Evolutionary conservation across 2,329 filamentous ascomycete genomes (phyloP).

Genomic region (Teratosphaeria pseudoeucalypti): DNA sequence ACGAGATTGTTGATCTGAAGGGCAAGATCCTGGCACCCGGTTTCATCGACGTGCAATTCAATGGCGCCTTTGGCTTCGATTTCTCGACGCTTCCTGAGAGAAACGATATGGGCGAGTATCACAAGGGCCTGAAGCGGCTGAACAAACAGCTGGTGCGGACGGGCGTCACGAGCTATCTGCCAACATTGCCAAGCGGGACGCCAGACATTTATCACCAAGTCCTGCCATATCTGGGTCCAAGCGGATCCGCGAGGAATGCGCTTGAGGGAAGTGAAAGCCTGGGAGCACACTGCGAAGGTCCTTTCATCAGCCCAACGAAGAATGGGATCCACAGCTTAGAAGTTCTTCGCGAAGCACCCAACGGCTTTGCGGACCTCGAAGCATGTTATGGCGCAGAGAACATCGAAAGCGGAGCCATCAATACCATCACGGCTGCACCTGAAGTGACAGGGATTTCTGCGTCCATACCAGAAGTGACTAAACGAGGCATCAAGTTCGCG

Average conservation of each 20-base stretch:
- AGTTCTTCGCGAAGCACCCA: slow-evolving; percentile 54
- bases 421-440: slow-evolving; percentile 77
- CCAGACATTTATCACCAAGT: slow-evolving; percentile 75
- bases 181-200: slow-evolving; percentile 72
- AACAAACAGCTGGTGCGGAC: slow-evolving; percentile 64
- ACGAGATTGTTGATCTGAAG: slow-evolving; percentile 65
- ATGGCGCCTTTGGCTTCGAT: slow-evolving; percentile 87
- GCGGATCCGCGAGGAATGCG: slow-evolving; percentile 48
- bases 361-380: slow-evolving; percentile 55
- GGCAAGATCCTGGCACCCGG: slow-evolving; percentile 78
- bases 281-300: slow-evolving; percentile 83
- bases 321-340: slow-evolving; percentile 76
- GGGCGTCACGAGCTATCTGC: slow-evolving; percentile 79
- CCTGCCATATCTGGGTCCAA: slow-evolving; percentile 68
- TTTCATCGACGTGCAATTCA: slow-evolving; percentile 84
- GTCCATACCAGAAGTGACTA: slow-evolving; percentile 56
- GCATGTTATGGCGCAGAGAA: slow-evolving; percentile 64
- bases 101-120: slow-evolving; percentile 49
- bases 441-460: slow-evolving; percentile 56
- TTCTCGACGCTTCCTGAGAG: slow-evolving; percentile 61
- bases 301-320: slow-evolving; percentile 71
- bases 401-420: slow-evolving; percentile 47
- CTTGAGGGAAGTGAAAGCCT: slow-evolving; percentile 72
- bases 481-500: slow-evolving; percentile 61
- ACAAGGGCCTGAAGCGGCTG: slow-evolving; percentile 59